Base-by-base conservation (phyloP, 1,284 basidiomycete genomes). In the Ganoderma resinaceum region DNA sequence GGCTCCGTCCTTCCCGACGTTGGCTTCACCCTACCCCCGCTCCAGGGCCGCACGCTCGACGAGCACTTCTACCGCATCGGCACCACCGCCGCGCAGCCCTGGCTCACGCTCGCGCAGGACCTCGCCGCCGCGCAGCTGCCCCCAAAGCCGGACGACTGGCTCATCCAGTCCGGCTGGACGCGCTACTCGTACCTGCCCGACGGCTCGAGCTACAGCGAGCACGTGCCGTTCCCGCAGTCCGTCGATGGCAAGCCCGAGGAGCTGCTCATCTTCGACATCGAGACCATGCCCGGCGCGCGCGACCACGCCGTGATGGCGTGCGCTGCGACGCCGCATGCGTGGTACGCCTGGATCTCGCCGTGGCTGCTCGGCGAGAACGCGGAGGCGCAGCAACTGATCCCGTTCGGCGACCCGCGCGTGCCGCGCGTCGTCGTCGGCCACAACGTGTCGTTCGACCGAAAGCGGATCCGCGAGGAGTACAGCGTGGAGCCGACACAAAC, bases 271-370 rank as follows among this genome's bases (percentile, higher is more conserved):
- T 98, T 99, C 74, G 98, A 99, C 79, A 94, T 99, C 61, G 97
- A 99, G 81, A 96, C 95, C 0, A 87, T 99, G 83, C 95, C 96
- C 20, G 87, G 88, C 46, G 87, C 95, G 69, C 91, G 93, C 58
- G 90, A 89, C 0, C 96, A 91, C 75, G 88, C 97, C 1, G 86
- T 99, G 76, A 93, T 99, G 86, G 97, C 98, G 0, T 94, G 92
- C 66, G 97, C 97, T 1, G 94, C 89, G 0, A 92, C 95, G 5
- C 84, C 86, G 20, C 89, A 90, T 43, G 92, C 91, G 0, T 99
- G 97, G 97, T 99, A 99, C 78, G 90, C 90, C 5, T 99, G 98
- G 97, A 88, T 98, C 67, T 97, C 94, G 1, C 97, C 97, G 0
- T 97, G 96, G 91, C 82, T 99, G 5, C 86, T 98, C 6, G 89